These are phyloP conservation scores for Mucor plumbeus DNA, from an alignment of 371 early-diverging fungal species.

Conservation along the genomic window DNA sequence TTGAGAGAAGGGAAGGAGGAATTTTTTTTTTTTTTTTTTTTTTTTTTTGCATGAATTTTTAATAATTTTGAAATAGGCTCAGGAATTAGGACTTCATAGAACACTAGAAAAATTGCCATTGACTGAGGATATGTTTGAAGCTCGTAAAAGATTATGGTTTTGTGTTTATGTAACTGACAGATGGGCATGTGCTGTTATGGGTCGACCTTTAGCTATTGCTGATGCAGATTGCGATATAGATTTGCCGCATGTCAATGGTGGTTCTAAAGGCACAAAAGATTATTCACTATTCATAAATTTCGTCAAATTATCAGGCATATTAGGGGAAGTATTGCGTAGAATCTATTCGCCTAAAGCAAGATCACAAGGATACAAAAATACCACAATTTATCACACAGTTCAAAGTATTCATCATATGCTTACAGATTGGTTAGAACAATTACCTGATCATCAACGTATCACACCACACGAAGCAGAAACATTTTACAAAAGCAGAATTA, in stretches of 20 bases:
- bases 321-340: constrained; percentile 49
- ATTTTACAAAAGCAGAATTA: constrained; percentile 7
- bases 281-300: constrained; percentile 46
- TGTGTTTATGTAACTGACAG: constrained; percentile 47
- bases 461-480: constrained; percentile 21
- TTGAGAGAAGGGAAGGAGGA: too few relatives aligned
- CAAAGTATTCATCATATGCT: constrained; percentile 38
- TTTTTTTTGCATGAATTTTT: too few relatives aligned
- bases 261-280: constrained; percentile 24
- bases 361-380: constrained; percentile 32
- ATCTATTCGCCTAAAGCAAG: constrained; percentile 53
- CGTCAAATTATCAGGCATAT: constrained; percentile 45
- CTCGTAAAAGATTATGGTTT: constrained; percentile 47
- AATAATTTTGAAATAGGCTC: constrained; percentile 30
- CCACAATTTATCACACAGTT: constrained; percentile 34
- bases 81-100: constrained; percentile 49
- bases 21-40: too few relatives aligned
- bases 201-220: constrained; percentile 50
- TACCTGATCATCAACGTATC: constrained; percentile 38
- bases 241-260: constrained; percentile 32
- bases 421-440: constrained; percentile 38
- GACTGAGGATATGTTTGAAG: constrained; percentile 32
- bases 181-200: constrained; percentile 53
- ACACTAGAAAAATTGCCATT: constrained; percentile 30
- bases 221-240: constrained; percentile 58